A percentile compares a stretch with the other conserved stretches of the same genome.
Conservation (phyloP, 2,329 filamentous ascomycete genomes). For the Samsoniella hepiali region DNA sequence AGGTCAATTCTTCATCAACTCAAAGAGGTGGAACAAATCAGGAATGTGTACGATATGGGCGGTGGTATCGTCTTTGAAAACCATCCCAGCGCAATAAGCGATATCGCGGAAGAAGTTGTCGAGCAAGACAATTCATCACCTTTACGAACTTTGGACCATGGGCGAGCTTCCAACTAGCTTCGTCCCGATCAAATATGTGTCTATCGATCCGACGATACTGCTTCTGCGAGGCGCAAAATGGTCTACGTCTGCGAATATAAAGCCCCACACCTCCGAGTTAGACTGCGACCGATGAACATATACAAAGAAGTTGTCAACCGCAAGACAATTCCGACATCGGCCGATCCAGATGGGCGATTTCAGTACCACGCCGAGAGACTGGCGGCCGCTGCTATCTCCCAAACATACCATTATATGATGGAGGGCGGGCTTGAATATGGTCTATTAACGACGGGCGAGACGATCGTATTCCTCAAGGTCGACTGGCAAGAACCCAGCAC, state of each 20-base stretch:
- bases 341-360: conserved; percentile 31
- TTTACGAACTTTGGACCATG: conserved; percentile 22
- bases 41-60: conserved; percentile 26
- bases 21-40: conserved; percentile 22
- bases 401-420: conserved; percentile 51
- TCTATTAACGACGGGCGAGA: conserved; percentile 40
- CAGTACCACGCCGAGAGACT: conserved; percentile 36
- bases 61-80: conserved; percentile 34
- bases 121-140: conserved; percentile 21
- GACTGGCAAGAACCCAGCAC: conserved; percentile 22
- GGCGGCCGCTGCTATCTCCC: conserved; percentile 41
- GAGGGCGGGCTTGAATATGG: conserved; percentile 42
- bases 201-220: conserved; percentile 22
- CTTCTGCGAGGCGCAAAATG: conserved; percentile 21
- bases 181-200: conserved; percentile 35
- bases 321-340: conserved; percentile 26
- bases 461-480: conserved; percentile 42
- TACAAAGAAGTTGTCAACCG: conserved; percentile 34
- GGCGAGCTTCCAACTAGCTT: conserved; percentile 24
- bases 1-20: conserved; percentile 30
- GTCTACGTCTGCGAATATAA: conserved; percentile 44
- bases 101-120: conserved; percentile 29
- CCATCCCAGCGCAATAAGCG: conserved; percentile 27
- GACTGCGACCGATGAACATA: conserved; percentile 42
- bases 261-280: conserved; percentile 38